Conservation (phyloP, 2,329 filamentous ascomycete genomes). For the Zymoseptoria tritici region DNA sequence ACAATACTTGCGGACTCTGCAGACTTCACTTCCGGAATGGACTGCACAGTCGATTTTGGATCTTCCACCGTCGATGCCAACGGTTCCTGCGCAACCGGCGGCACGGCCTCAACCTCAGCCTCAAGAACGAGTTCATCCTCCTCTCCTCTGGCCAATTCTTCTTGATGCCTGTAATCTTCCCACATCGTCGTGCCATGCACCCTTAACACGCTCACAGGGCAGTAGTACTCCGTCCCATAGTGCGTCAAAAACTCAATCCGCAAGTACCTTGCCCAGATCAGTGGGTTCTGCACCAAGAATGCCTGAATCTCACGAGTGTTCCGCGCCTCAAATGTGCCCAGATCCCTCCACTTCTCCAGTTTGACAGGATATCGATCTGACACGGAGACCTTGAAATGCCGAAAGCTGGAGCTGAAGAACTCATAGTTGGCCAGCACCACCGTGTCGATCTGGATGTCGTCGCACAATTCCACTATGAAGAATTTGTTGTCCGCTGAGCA, state of each 20-base stretch:
- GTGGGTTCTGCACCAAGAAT: constrained; percentile 85
- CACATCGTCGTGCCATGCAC: constrained; percentile 92
- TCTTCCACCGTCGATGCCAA: constrained; percentile 8
- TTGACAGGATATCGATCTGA: constrained; percentile 94
- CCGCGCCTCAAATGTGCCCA: constrained; percentile 82
- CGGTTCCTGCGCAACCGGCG: constrained; percentile 9
- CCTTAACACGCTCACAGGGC: constrained; percentile 79
- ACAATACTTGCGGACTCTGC: background rate
- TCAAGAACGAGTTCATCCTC: constrained; percentile 32
- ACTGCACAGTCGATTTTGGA: constrained; percentile 5
- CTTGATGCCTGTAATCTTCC: constrained; percentile 85
- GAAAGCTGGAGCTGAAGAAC: constrained; percentile 96
- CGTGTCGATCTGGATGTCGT: constrained; percentile 80
- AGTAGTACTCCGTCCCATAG: constrained; percentile 95
- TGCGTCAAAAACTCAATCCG: constrained; percentile 87
- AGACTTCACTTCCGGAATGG: background rate
- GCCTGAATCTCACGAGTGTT: constrained; percentile 92
- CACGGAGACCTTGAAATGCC: constrained; percentile 82
- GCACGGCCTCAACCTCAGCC: constrained; percentile 11
- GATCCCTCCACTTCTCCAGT: constrained; percentile 78
- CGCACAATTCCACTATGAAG: constrained; percentile 87
- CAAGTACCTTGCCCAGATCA: constrained; percentile 92
- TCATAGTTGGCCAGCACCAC: constrained; percentile 97
- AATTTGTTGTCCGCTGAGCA: constrained; percentile 85
- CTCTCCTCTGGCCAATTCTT: constrained; percentile 55